These are phyloP conservation scores for Eimeria acervulina DNA, from an alignment of 169 alveolate genomes.

Conservation along the genomic window DNA sequence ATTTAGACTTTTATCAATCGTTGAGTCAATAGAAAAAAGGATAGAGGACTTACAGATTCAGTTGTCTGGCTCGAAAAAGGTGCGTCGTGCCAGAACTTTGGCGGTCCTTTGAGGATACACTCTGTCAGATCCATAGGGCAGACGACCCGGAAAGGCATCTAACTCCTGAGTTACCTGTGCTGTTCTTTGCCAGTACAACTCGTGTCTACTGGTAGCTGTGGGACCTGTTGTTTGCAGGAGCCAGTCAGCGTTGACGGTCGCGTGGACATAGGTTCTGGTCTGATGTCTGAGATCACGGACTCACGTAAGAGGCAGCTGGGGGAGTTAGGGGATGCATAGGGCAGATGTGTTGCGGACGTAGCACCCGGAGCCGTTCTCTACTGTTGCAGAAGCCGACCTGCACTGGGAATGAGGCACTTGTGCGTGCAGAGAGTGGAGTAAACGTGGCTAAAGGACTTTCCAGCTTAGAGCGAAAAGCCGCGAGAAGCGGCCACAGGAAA, in stretches of 20 bases:
- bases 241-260: background rate
- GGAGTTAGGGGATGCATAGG: background rate
- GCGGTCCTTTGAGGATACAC: background rate
- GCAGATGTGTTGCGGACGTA: background rate
- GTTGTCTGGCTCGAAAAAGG: slow-evolving; percentile 10
- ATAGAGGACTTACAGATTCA: slow-evolving; percentile 20
- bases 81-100: slow-evolving; percentile 13
- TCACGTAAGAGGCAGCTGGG: slow-evolving; percentile 32
- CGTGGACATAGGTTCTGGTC: background rate
- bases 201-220: background rate
- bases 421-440: background rate
- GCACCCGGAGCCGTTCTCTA: background rate
- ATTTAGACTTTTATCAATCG: slow-evolving; percentile 5
- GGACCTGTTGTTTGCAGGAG: slow-evolving; percentile 4
- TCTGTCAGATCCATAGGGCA: background rate
- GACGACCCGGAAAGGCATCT: background rate
- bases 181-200: background rate
- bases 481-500: background rate
- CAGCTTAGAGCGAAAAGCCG: background rate
- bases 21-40: slow-evolving; percentile 9
- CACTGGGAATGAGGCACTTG: background rate
- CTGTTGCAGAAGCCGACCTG: background rate
- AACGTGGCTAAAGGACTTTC: background rate
- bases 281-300: background rate
- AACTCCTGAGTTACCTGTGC: background rate